Conservation (phyloP, 257 asterid genomes). For the Coffea canephora region DNA sequence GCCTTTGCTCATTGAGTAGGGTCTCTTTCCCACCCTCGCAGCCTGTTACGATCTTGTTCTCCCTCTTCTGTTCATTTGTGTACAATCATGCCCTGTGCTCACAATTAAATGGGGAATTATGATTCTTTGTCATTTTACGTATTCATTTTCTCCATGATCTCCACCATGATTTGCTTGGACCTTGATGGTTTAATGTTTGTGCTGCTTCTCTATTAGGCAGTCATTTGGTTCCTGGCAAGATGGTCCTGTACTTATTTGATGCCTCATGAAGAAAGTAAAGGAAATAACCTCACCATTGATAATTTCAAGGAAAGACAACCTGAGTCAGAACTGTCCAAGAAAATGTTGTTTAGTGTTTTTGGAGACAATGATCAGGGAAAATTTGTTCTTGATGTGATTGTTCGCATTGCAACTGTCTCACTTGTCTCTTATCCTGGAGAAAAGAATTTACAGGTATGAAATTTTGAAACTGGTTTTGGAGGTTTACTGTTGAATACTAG, state of each 20-base stretch:
- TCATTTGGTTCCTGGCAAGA: constrained; percentile 94
- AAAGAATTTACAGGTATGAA: constrained; percentile 80
- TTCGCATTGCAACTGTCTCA: constrained; percentile 62
- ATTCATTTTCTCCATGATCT: neutral
- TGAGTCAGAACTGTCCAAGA: constrained; percentile 31
- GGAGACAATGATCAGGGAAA: constrained; percentile 79
- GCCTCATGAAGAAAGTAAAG: constrained; percentile 55
- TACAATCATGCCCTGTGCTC: neutral
- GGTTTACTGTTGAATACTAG: constrained; percentile 3
- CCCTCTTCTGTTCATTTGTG: neutral
- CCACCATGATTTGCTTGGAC: neutral
- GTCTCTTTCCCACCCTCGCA: too few relatives aligned
- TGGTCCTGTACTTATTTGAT: constrained; percentile 89
- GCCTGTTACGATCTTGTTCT: neutral
- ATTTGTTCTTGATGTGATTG: constrained; percentile 68
- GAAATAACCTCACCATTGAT: constrained; percentile 27
- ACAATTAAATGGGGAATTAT: neutral
- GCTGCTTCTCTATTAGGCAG: constrained; percentile 57
- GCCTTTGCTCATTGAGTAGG: too few relatives aligned
- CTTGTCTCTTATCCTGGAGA: constrained; percentile 94
- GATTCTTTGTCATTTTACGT: neutral
- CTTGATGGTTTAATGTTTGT: constrained; percentile 10
- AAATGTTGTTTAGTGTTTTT: constrained; percentile 56
- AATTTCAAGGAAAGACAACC: constrained; percentile 26
- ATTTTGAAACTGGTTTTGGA: constrained; percentile 11